Evolutionary conservation across 2,329 filamentous ascomycete genomes (phyloP), one percentile per base, ranked within the genome.

Genomic region (Fusarium phyllophilum): DNA sequence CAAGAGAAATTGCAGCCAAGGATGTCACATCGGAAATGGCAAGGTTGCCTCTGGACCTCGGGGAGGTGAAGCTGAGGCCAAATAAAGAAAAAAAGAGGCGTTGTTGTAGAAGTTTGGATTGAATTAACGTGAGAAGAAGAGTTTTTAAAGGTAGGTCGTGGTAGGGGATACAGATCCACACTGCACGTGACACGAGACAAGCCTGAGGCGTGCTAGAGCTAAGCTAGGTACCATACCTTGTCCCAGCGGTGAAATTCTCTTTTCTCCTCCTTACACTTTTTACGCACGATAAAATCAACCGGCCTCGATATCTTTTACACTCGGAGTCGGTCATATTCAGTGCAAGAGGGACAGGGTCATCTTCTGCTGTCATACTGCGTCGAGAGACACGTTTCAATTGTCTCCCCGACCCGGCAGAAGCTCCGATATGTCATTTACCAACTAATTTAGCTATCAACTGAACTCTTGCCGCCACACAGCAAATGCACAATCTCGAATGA

Each of bases 211-310:
- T 26, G 59, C 41, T 36, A 33, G 26, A 42, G 24, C 26, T 41
- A 41, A 39, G 33, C 15, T 34, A n/a, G n/a, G n/a, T n/a, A 26
- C 26, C 26, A 26, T 26, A 14, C 34, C 34, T 7, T 38, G 48
- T 34, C 39, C 15, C n/a, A 26, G 39, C 6, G n/a, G 41, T 39
- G 33, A 62, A 39, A 31, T 41, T 67, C 46, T 51, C 63, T 61
- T 73, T 75, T 75, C 79, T 76, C 76, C 80, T 79, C 79, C 51
- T 71, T 61, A 88, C 83, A 89, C 86, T 83, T 84, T 78, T 78
- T 31, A 77, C 64, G 88, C 88, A 89, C 86, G 83, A 88, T 85
- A 86, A 89, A 88, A 90, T 90, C 88, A 90, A 90, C 87, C 87
- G 86, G 83, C 83, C 79, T 82, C 79, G 81, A 87, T 77, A 84